Conservation (phyloP, 2,329 filamentous ascomycete species). For the Westerdykella aurantiaca region DNA sequence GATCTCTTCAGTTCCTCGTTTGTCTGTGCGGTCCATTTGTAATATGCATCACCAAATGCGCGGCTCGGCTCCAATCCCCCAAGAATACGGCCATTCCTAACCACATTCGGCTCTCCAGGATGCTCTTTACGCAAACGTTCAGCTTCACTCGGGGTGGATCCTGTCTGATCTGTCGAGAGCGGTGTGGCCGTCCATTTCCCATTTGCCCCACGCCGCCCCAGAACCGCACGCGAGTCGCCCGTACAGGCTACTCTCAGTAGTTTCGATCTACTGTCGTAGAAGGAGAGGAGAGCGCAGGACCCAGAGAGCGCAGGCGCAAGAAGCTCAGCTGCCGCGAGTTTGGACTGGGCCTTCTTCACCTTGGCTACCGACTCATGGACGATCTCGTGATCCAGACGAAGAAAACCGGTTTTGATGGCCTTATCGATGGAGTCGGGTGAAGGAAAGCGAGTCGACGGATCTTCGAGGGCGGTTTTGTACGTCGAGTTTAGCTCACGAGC, state of each 20-base stretch:
- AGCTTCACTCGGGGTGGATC: constrained; percentile 77
- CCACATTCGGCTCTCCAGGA: constrained; percentile 80
- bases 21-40: constrained; percentile 89
- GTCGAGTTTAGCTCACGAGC: constrained; percentile 88
- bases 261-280: constrained; percentile 86
- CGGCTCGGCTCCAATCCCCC: constrained; percentile 88
- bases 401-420: constrained; percentile 90
- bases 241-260: constrained; percentile 91
- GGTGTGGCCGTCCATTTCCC: constrained; percentile 92
- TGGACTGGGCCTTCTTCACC: constrained; percentile 81
- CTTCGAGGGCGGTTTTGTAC: constrained; percentile 66
- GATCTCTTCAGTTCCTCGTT: constrained; percentile 74
- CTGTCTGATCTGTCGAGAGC: constrained; percentile 90
- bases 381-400: constrained; percentile 86
- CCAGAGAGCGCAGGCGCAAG: constrained; percentile 90
- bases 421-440: constrained; percentile 74
- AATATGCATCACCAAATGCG: constrained; percentile 92
- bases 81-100: constrained; percentile 82
- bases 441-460: constrained; percentile 57
- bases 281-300: constrained; percentile 93
- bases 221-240: constrained; percentile 89
- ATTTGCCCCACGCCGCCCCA: constrained; percentile 68
- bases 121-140: constrained; percentile 78
- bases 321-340: constrained; percentile 83
- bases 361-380: constrained; percentile 89